Conservation (phyloP, 768 basidiomycete genomes). For the Serpula lacrymans region DNA sequence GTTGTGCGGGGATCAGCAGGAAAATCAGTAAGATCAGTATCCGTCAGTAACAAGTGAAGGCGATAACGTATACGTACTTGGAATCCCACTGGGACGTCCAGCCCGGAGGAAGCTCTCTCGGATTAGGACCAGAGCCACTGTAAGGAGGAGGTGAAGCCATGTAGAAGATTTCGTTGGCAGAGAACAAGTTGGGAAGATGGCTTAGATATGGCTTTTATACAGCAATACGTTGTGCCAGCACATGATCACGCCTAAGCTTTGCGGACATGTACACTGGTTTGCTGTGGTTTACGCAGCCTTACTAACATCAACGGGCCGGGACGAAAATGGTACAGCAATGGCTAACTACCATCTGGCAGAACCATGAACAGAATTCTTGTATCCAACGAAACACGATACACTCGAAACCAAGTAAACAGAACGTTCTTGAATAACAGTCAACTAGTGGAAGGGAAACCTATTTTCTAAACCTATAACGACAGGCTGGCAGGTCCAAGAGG, state of each 20-base stretch:
- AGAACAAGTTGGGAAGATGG: constrained; percentile 4
- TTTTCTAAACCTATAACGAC: too few relatives aligned
- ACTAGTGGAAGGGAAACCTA: too few relatives aligned
- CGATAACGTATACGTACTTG: constrained; percentile 44
- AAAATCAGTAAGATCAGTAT: constrained; percentile 21
- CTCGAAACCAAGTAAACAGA: too few relatives aligned
- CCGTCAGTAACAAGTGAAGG: constrained; percentile 19
- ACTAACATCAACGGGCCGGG: constrained; percentile 1
- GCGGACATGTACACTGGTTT: constrained; percentile 34
- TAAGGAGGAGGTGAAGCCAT: constrained; percentile 44
- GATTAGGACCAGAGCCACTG: constrained; percentile 48
- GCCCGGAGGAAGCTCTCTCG: constrained; percentile 58
- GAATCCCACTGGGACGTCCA: constrained; percentile 68
- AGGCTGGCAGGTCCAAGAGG: too few relatives aligned
- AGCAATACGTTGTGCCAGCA: constrained; percentile 12
- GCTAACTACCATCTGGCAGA: too few relatives aligned
- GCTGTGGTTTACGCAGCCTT: constrained; percentile 24
- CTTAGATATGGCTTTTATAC: constrained; percentile 18
- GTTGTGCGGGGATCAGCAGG: too few relatives aligned
- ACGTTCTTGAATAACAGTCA: too few relatives aligned
- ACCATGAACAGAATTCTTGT: too few relatives aligned
- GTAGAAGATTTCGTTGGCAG: constrained; percentile 15
- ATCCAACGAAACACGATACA: too few relatives aligned
- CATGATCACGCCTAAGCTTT: constrained; percentile 14
- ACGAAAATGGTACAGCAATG: too few relatives aligned